Evolutionary conservation across 1,139 yeast genomes (phyloP), one percentile per base, ranked within the genome.

Genomic region (Dujonia santamariae): DNA sequence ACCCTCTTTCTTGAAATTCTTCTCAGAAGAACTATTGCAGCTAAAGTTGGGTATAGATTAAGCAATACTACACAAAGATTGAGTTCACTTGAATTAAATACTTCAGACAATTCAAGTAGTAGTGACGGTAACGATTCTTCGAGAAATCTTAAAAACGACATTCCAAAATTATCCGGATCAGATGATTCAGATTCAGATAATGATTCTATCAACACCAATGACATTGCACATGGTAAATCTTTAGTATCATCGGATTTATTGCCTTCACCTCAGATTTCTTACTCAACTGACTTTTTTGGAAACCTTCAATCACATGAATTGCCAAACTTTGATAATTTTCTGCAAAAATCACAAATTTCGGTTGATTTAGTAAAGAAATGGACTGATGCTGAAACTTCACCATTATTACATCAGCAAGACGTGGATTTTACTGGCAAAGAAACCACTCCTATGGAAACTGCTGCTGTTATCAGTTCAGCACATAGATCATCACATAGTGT

Each of bases 201-300:
- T 17, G 53, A 52, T 11, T 54, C 65, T 1, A 43, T 60, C 25
- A 47, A 60, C 38, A 62, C 65, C 4, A 63, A 56, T 14, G 60
- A 56, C 37, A 52, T 61, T 50, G 57, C 57, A 33, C 61, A 58
- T 21, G 58, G 60, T 37, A 58, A 56, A 4, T 59, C 67, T 2
- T 43, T 61, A 9, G 50, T 52, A 27, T 36, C 38, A 13, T 61
- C 69, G 0, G 69, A 56, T 8, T 39, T 59, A 7, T 47, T 64
- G 12, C 70, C 71, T 1, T 64, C 71, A 1, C 71, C 71, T 3
- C 70, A 64, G 42, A 60, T 64, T 14, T 62, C 69, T 37, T 56
- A 58, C 30, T 45, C 59, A 12, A 58, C 66, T 1, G 56, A 59
- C 23, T 48, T 59, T 19, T 58, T 60, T 39, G 64, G 63, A 4